These are phyloP conservation scores for Rosellinia necatrix DNA, from an alignment of 2,329 filamentous ascomycete genomes.

Conservation along the genomic window DNA sequence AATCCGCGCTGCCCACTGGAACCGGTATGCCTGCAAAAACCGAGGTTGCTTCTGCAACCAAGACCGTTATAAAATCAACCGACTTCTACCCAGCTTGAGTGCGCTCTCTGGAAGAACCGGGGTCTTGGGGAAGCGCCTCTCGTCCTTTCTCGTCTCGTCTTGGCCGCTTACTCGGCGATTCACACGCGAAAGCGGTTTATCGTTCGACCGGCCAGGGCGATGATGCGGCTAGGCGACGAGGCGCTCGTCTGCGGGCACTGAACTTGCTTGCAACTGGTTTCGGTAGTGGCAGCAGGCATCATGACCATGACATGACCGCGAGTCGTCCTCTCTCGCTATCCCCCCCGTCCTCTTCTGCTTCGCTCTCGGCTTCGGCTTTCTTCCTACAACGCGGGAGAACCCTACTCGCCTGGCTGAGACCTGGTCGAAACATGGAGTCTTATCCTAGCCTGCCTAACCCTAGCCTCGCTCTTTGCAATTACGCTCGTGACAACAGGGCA, in stretches of 20 bases:
- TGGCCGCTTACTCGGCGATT: neutral
- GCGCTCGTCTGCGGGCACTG: slow-evolving; percentile 19
- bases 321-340: neutral
- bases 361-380: neutral
- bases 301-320: slow-evolving; percentile 6
- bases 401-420: neutral
- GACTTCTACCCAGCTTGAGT: slow-evolving; percentile 26
- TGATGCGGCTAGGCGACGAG: neutral
- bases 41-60: slow-evolving; percentile 13
- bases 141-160: neutral
- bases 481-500: neutral
- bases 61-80: slow-evolving; percentile 20
- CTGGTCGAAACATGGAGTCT: neutral
- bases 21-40: slow-evolving; percentile 1
- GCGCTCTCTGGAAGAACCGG: slow-evolving; percentile 26
- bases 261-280: slow-evolving; percentile 6
- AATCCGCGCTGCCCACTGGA: slow-evolving; percentile 15
- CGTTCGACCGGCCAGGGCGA: neutral
- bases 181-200: slow-evolving; percentile 14
- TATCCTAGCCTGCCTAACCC: neutral
- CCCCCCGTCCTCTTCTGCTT: neutral
- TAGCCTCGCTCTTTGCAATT: neutral
- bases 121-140: slow-evolving; percentile 17
- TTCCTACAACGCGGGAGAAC: neutral
- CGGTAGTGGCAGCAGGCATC: slow-evolving; percentile 16